Evolutionary conservation across 306 rosid genomes (phyloP).

Genomic region (Lagenaria siceraria): DNA sequence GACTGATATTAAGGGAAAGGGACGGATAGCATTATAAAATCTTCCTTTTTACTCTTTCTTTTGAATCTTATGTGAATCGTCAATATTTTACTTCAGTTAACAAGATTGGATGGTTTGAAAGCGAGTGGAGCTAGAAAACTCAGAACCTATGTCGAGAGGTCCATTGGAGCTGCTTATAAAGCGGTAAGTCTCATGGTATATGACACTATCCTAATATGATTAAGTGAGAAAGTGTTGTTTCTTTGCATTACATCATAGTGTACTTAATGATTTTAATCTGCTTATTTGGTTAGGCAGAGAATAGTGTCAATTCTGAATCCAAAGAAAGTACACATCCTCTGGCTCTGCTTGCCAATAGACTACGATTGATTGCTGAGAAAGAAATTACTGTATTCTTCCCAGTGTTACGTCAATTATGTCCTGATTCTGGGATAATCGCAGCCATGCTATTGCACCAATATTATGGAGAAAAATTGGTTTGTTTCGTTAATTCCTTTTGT

Average conservation of each 20-base stretch:
- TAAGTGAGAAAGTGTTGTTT: background rate
- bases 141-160: constrained; percentile 32
- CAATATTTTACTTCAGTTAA: constrained; percentile 13
- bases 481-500: constrained; percentile 7
- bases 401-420: constrained; percentile 25
- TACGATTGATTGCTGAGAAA: constrained; percentile 34
- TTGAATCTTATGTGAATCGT: background rate
- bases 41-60: background rate
- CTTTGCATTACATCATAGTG: background rate
- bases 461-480: constrained; percentile 42
- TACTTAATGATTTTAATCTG: background rate
- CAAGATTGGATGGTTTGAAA: constrained; percentile 15
- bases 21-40: background rate
- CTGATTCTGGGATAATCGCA: constrained; percentile 28
- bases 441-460: constrained; percentile 27
- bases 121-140: constrained; percentile 17
- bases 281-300: constrained; percentile 24
- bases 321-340: constrained; percentile 32
- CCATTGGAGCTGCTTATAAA: constrained; percentile 27
- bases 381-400: constrained; percentile 35
- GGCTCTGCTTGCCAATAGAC: constrained; percentile 37
- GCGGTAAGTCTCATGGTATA: constrained; percentile 17
- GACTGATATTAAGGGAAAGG: background rate
- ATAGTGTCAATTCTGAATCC: constrained; percentile 22
- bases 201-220: background rate